Evolutionary conservation across 1,284 basidiomycete species (phyloP), one percentile per base, ranked within the genome.

Genomic region (Caloboletus firmus): DNA sequence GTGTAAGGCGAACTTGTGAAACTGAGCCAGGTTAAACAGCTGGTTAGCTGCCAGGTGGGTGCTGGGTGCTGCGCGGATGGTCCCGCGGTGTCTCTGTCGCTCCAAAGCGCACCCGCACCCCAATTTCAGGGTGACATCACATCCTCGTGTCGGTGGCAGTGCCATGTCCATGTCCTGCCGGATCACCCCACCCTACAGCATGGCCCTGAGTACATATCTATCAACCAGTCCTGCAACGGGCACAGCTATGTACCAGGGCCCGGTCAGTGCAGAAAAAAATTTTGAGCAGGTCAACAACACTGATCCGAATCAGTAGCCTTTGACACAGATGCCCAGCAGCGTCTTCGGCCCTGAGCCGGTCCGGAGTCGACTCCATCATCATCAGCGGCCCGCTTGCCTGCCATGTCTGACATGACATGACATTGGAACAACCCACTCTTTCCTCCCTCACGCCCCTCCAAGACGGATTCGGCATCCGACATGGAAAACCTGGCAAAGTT

Each of bases 401-500:
- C n/a, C n/a, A n/a, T 28, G 26, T 28, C 26, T 7, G 26, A 8
- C 1, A 28, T 22, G 20, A 39, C 20, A 22, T 22, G 20, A n/a
- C n/a, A n/a, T n/a, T n/a, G 9, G n/a, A 20, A 22, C 20, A 22
- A 22, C 12, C 2, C 37, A 39, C 20, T 15, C 10, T 8, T 30
- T 22, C 18, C 10, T 43, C 39, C 45, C 18, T n/a, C 44, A n/a
- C 20, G 13, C 8, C n/a, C n/a, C 24, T 22, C 51, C 51, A 22
- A 12, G 24, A 53, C 28, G 4, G 26, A 37, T 34, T 36, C 20
- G 34, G 49, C n/a, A 26, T 26, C 37, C 51, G 60, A 32, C 56
- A 81, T 81, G 78, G 62, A 72, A 30, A 64, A 72, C 53, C 58
- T 71, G 20, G 60, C 72, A 49, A 86, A 82, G 67, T 62, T 89